Evolutionary conservation across 2,329 filamentous ascomycete species (phyloP), one percentile per base, ranked within the genome.

Genomic region (Rosellinia necatrix): DNA sequence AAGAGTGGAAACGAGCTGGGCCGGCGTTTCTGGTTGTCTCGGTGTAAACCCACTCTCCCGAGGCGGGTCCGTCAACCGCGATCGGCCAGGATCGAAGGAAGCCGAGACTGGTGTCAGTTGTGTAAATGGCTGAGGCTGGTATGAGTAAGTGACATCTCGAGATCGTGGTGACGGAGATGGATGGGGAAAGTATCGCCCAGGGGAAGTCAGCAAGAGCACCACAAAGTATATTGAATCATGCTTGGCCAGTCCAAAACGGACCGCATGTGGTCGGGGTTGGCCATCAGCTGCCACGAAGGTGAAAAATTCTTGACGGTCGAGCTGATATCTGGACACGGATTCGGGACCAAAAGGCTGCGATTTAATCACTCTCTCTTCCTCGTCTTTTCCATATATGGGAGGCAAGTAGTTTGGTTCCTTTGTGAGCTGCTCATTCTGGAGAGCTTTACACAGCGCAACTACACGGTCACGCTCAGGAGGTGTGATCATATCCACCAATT

Each of bases 401-500:
- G 85, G 84, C 17, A 87, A 74, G 66, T 87, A 87, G 41, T 83
- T 84, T 15, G 84, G 84, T 25, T 85, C 82, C 52, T 78, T 82
- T 61, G 78, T 75, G 27, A 76, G 73, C 57, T 84, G 83, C 61
- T 88, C 84, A 13, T 81, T 79, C 49, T 83, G 77, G 42, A 88
- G 74, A 47, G 77, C 75, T 43, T 75, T 75, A 61, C 82, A 80
- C 40, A 86, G 70, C 7, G 71, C 72, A 35, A 73, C 65, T 4
- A 85, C 72, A 57, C 78, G 83, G 1, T 83, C 80, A 10, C 78
- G 76, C 41, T 88, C 85, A 25, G 70, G 70, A 0, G 75, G 66
- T 30, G 74, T 71, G 6, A 86, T 74, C n/a, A 86, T 68, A 38
- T 88, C 83, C 43, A 74, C 72, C 37, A 89, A 71, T 38, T 75